Evolutionary conservation across 768 basidiomycete species (phyloP), one percentile per base, ranked within the genome.

Genomic region (Mycena alexandri): DNA sequence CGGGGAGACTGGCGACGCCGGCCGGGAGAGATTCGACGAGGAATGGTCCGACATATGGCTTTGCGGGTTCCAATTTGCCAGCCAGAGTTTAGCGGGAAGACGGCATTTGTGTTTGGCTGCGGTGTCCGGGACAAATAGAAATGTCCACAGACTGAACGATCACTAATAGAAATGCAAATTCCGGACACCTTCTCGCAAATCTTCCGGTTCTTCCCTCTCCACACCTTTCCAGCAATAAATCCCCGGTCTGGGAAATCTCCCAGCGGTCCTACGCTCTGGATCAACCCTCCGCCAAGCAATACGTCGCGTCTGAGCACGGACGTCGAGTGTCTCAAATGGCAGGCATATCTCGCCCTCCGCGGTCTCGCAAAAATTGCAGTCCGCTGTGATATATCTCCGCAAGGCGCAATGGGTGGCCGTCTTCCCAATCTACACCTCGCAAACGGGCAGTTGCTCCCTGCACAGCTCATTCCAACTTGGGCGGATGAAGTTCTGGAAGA

Each of bases 301-400:
- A 33, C 43, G 14, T 34, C 72, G 34, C 71, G 80, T n/a, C 85
- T 95, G 67, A 93, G 92, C 78, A 77, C 83, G 59, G 93, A 95
- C 78, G 89, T 94, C 71, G 93, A 94, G 72, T 95, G 93, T 76
- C 86, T 95, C 75, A 94, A 93, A 79, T 95, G 93, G 93, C 94
- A 95, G 77, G 92, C 94, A 0, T 94, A 91, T 72, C 82, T 93
- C 53, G 90, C 90, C 25, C 87, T 91, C 53, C 89, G 91, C 63
- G 88, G 87, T 10, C 74, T 92, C 65, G 74, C 72, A 21, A 68
- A 76, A 71, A 78, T 93, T 61, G 79, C 77, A 22, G 76, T 94
- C 16, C 87, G 92, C 48, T 91, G 87, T 80, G 91, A 94, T 77
- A 81, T 95, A 33, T 75, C 85, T 17, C 82, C 87, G 24, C 89